phyloP scores from a whole-genome alignment of 2,329 filamentous ascomycete species.

The Corinectria fuckeliana region DNA sequence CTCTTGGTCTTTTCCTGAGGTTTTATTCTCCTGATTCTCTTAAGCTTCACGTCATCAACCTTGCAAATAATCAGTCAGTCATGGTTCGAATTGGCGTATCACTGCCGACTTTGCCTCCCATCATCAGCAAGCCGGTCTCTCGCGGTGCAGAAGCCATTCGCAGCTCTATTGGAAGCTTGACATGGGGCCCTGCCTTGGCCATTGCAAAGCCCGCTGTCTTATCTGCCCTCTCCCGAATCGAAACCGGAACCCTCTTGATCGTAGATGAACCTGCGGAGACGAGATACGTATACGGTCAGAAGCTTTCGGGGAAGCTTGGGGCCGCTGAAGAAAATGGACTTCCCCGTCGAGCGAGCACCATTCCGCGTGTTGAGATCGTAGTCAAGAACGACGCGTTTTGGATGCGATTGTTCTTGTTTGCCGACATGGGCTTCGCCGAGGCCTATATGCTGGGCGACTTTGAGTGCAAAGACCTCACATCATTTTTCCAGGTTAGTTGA shows the following conservation, averaged over 20 bases:
- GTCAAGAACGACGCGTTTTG: conserved; percentile 73
- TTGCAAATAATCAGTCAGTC: neutral
- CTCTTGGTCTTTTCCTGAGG: too few relatives aligned
- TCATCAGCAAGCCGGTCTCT: conserved; percentile 48
- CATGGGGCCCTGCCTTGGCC: conserved; percentile 55
- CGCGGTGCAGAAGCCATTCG: conserved; percentile 50
- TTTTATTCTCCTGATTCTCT: too few relatives aligned
- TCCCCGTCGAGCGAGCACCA: conserved; percentile 41
- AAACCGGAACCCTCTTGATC: conserved; percentile 55
- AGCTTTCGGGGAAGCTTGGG: conserved; percentile 47
- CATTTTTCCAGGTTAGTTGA: conserved; percentile 67
- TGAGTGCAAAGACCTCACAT: conserved; percentile 68
- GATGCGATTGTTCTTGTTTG: conserved; percentile 72
- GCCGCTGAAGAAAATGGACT: conserved; percentile 46
- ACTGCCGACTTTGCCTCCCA: conserved; percentile 45
- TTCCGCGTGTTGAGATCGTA: conserved; percentile 59
- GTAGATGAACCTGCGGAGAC: conserved; percentile 54
- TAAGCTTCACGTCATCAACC: too few relatives aligned
- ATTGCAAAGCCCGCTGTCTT: conserved; percentile 55
- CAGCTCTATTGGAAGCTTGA: conserved; percentile 50
- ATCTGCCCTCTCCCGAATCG: conserved; percentile 54
- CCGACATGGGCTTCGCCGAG: conserved; percentile 78
- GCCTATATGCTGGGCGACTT: conserved; percentile 77
- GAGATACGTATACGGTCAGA: conserved; percentile 53
- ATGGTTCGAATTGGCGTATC: conserved; percentile 17